phyloP scores from a whole-genome alignment of 148 eudicot species.

The Nepenthes gracilis region DNA sequence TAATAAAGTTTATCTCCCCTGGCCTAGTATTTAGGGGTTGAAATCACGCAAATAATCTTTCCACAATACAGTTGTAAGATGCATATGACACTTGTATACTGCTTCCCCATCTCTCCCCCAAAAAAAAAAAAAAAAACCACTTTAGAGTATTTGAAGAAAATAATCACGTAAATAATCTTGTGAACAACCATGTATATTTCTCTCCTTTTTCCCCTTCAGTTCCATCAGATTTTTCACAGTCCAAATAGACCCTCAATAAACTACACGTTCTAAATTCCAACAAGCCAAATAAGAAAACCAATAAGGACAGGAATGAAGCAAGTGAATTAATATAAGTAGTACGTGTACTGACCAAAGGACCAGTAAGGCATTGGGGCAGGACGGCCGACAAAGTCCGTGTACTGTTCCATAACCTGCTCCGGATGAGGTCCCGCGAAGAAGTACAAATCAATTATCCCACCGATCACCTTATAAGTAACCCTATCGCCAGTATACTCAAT shows the following conservation, averaged over 20 bases:
- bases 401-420: slow-evolving; percentile 29
- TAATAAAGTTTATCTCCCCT: no score
- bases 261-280: background rate
- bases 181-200: no score
- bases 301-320: background rate
- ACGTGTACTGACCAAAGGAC: slow-evolving; percentile 33
- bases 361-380: slow-evolving; percentile 59
- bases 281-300: background rate
- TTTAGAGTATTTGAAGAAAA: no score
- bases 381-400: slow-evolving; percentile 31
- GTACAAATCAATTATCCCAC: slow-evolving; percentile 45
- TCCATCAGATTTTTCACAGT: no score
- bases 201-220: no score
- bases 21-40: no score
- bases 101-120: no score
- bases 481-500: slow-evolving; percentile 36
- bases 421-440: slow-evolving; percentile 32
- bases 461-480: slow-evolving; percentile 39
- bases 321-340: background rate
- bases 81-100: no score
- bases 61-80: no score
- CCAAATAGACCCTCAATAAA: background rate
- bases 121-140: no score
- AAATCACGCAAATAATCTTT: no score
- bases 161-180: no score